These are phyloP conservation scores for Cyberlindnera xylosilytica DNA, from an alignment of 805 yeast genomes.

Conservation along the genomic window DNA sequence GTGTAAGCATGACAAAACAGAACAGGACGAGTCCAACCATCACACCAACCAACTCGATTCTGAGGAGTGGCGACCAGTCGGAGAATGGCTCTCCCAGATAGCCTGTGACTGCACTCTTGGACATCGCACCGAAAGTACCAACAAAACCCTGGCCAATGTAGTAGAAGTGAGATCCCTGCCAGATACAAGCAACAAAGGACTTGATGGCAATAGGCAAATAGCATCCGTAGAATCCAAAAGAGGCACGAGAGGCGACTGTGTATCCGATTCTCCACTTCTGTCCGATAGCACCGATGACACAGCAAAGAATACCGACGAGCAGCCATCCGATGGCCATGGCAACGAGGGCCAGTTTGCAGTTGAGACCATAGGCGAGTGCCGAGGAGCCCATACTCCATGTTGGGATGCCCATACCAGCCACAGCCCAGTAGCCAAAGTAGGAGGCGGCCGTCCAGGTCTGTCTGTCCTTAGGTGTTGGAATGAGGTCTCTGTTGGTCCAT, in stretches of 20 bases:
- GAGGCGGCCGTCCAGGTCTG: slow-evolving; percentile 37
- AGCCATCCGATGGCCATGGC: slow-evolving; percentile 28
- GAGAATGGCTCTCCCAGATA: slow-evolving; percentile 10
- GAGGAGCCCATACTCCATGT: slow-evolving; percentile 36
- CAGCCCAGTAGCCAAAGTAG: slow-evolving; percentile 35
- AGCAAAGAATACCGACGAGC: slow-evolving; percentile 24
- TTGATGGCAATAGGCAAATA: slow-evolving; percentile 34
- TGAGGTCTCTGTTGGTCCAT: slow-evolving; percentile 36
- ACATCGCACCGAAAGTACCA: slow-evolving; percentile 29
- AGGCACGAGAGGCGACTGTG: slow-evolving; percentile 35
- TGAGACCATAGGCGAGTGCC: slow-evolving; percentile 27
- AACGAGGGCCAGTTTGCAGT: slow-evolving; percentile 28
- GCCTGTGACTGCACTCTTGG: slow-evolving; percentile 31
- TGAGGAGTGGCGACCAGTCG: slow-evolving; percentile 12
- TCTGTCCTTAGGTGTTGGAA: slow-evolving; percentile 34
- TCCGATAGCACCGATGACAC: slow-evolving; percentile 27
- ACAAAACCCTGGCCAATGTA: slow-evolving; percentile 36
- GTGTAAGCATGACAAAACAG: slow-evolving; percentile 32
- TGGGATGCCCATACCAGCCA: slow-evolving; percentile 35
- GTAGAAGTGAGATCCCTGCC: slow-evolving; percentile 39
- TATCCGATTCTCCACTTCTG: slow-evolving; percentile 35
- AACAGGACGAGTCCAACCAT: slow-evolving; percentile 39
- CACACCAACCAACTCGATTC: slow-evolving; percentile 27
- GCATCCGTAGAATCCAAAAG: slow-evolving; percentile 36
- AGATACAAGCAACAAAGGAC: slow-evolving; percentile 34